Evolutionary conservation across 2,329 filamentous ascomycete genomes (phyloP), one percentile per base, ranked within the genome.

Genomic region (Dothideomycetes sp.): DNA sequence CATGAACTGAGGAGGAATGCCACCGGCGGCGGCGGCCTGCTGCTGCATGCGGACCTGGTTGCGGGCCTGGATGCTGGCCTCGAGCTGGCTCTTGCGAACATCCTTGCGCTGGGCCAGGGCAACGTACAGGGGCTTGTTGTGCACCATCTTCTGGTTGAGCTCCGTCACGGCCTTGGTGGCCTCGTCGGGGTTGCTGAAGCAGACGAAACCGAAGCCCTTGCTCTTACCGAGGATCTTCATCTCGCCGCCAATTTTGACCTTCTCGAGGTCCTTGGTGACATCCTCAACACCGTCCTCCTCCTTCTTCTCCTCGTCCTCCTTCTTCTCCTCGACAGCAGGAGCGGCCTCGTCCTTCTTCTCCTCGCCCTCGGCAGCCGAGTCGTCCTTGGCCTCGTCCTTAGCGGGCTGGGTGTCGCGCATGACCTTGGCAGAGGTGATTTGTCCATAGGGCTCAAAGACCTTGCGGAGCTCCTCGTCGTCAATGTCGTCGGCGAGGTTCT

Each of bases 121-220:
- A 57, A 98, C 91, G 62, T 98, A 98, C 47, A 98, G 76, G 44
- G 91, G 91, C 80, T 98, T 98, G 70, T 77, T 78, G 64, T 88
- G 83, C 53, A 96, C 75, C 91, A 98, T 98, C 67, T 91, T 87
- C 75, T 96, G 89, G 75, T 98, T 98, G 86, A 96, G 95, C 68
- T 98, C 91, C 47, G 88, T 87, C 50, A 98, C 89, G 51, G 91
- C 91, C 79, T 96, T 96, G 70, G 89, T 95, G 51, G 91, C 91
- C 65, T 98, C 91, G 58, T 98, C 91, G 46, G 91, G 88, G 75
- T 94, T 96, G 77, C 84, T 91, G 74, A 98, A 98, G 83, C 91
- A 98, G 60, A 98, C 91, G 65, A 98, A 98, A 57, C 91, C 91
- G 64, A 98, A 98, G 64, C 91, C 91, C 76, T 96, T 98, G 82